These are phyloP conservation scores for Pulveroboletus frians DNA, from an alignment of 768 basidiomycete genomes.

Conservation along the genomic window DNA sequence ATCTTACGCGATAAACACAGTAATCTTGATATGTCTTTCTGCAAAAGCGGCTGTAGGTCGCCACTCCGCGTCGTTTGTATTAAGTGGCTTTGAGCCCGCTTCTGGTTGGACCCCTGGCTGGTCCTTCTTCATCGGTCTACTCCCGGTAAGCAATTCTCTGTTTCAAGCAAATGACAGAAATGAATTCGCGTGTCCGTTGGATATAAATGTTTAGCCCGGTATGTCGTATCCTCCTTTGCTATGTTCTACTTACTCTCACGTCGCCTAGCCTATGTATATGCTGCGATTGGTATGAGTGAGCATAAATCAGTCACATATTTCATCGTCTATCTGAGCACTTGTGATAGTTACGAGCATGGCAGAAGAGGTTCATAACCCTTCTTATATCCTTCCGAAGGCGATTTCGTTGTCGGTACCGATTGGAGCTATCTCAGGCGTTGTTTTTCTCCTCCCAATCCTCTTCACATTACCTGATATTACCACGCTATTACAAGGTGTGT, in stretches of 20 bases:
- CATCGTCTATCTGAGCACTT: slow-evolving; percentile 1
- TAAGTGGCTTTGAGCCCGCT: slow-evolving; percentile 57
- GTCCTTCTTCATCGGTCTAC: slow-evolving; percentile 63
- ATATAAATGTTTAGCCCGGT: slow-evolving; percentile 26
- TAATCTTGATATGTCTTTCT: slow-evolving; percentile 52
- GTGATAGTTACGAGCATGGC: slow-evolving; percentile 56
- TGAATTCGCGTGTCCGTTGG: not conserved
- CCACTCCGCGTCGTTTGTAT: slow-evolving; percentile 49
- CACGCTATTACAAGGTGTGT: slow-evolving; percentile 46
- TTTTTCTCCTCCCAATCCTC: slow-evolving; percentile 57
- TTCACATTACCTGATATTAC: slow-evolving; percentile 59
- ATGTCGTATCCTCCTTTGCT: not conserved
- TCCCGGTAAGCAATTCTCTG: slow-evolving; percentile 39
- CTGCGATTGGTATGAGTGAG: slow-evolving; percentile 61
- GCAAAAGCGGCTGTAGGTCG: slow-evolving; percentile 53
- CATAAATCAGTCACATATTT: not conserved
- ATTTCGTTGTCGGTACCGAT: slow-evolving; percentile 52
- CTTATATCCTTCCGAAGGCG: slow-evolving; percentile 49
- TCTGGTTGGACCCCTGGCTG: slow-evolving; percentile 66
- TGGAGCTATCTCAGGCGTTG: slow-evolving; percentile 44
- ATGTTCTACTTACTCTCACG: slow-evolving; percentile 7
- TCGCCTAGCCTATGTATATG: slow-evolving; percentile 46
- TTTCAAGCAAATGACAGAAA: not conserved
- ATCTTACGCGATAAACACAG: slow-evolving; percentile 31
- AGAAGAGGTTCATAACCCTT: slow-evolving; percentile 60